These are phyloP conservation scores for Leavenworthia alabamica DNA, from an alignment of 345 rosid species.

Conservation along the genomic window DNA sequence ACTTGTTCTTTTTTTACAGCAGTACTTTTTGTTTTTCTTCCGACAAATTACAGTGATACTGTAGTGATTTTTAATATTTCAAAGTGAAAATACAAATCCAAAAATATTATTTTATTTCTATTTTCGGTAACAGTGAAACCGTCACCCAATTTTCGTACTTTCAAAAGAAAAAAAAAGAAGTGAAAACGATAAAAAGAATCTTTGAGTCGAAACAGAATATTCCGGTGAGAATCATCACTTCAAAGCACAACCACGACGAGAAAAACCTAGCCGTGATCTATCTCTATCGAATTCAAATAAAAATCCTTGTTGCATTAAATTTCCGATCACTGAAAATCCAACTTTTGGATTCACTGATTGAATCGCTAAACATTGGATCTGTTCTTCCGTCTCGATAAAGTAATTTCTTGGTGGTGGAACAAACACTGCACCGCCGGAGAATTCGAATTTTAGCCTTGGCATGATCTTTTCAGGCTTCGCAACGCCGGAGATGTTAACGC, in stretches of 20 bases:
- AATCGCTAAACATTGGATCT: slow-evolving; percentile 61
- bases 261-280: slow-evolving; percentile 65
- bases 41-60: neutral
- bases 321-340: slow-evolving; percentile 75
- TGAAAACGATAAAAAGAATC: slow-evolving; percentile 8
- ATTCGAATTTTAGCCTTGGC: slow-evolving; percentile 53
- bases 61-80: neutral
- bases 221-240: slow-evolving; percentile 13
- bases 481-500: slow-evolving; percentile 55
- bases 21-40: neutral
- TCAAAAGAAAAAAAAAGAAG: neutral
- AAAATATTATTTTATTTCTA: slow-evolving; percentile 14
- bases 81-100: slow-evolving; percentile 10
- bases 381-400: slow-evolving; percentile 52
- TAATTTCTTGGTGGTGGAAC: slow-evolving; percentile 78
- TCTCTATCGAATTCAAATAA: slow-evolving; percentile 71
- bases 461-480: slow-evolving; percentile 29
- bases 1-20: neutral
- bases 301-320: slow-evolving; percentile 91
- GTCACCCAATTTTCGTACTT: slow-evolving; percentile 11
- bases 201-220: neutral
- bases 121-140: slow-evolving; percentile 23
- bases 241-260: slow-evolving; percentile 63
- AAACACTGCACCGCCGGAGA: slow-evolving; percentile 44
- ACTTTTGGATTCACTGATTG: slow-evolving; percentile 42